Evolutionary conservation across 805 yeast species (phyloP).

Genomic region (Middelhovenomyces tepae): DNA sequence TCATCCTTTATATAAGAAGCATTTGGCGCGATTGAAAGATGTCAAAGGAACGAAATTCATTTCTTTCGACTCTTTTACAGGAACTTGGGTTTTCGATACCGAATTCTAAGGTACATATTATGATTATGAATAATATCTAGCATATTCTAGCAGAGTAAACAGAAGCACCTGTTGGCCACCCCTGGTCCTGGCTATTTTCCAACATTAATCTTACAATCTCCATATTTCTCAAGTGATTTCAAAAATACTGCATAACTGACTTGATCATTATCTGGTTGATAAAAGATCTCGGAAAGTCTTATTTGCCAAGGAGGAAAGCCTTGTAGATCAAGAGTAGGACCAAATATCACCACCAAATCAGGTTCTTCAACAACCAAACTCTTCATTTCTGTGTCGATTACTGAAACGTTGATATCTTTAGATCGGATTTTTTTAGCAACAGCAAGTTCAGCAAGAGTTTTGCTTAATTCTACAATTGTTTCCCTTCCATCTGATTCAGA

Average conservation of each 20-base stretch:
- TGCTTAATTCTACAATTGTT: conserved; percentile 80
- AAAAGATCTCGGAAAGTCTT: conserved; percentile 79
- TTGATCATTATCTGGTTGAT: conserved; percentile 76
- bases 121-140: too few species aligned
- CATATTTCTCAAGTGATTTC: conserved; percentile 37
- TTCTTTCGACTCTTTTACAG: conserved; percentile 64
- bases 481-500: conserved; percentile 81
- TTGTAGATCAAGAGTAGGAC: conserved; percentile 80
- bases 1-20: conserved; percentile 61
- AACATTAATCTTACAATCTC: conserved; percentile 77
- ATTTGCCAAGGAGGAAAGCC: conserved; percentile 99
- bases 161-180: too few species aligned
- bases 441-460: conserved; percentile 73
- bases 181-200: conserved; percentile 64
- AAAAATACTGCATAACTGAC: conserved; percentile 79
- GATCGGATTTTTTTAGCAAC: conserved; percentile 48
- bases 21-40: conserved; percentile 55
- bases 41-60: conserved; percentile 55
- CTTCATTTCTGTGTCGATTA: conserved; percentile 46
- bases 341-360: conserved; percentile 74
- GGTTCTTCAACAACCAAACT: conserved; percentile 88
- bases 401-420: conserved; percentile 61
- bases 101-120: too few species aligned
- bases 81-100: conserved; percentile 36
- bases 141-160: too few species aligned